A percentile compares a stretch with the other conserved stretches of the same genome.
These are phyloP conservation scores for Fragaria vesca DNA, from an alignment of 306 rosid species.

Conservation along the genomic window DNA sequence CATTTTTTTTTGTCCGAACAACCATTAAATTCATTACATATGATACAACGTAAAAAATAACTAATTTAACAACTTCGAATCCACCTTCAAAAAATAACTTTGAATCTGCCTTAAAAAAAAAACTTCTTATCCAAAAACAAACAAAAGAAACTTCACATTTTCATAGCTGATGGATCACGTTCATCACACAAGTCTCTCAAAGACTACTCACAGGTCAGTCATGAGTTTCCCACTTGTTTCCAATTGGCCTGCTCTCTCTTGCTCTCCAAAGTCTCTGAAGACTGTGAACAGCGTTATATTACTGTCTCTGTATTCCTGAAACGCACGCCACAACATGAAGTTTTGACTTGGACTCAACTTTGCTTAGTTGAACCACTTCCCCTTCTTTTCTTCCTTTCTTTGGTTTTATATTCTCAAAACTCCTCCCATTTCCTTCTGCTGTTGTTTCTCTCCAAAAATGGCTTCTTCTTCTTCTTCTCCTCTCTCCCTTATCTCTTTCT, in stretches of 20 bases:
- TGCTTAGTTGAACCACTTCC: background rate
- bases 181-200: background rate
- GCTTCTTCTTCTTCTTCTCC: constrained; percentile 26
- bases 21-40: no score
- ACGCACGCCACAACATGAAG: background rate
- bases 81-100: no score
- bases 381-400: background rate
- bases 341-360: constrained; percentile 36
- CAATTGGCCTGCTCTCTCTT: background rate
- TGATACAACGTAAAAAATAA: no score
- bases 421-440: background rate
- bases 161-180: background rate
- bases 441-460: constrained; percentile 30
- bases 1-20: no score
- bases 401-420: background rate
- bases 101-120: no score
- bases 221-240: constrained; percentile 24
- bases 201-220: constrained; percentile 3
- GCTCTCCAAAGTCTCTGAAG: background rate
- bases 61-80: no score
- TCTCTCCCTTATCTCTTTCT: constrained; percentile 15
- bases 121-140: background rate
- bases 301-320: background rate
- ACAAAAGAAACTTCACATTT: background rate
- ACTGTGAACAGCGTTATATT: background rate